Percentiles rank a stretch among this genome's conserved stretches.
These are phyloP conservation scores for Elsinoe arachidis DNA, from an alignment of 2,329 filamentous ascomycete species.

Conservation along the genomic window DNA sequence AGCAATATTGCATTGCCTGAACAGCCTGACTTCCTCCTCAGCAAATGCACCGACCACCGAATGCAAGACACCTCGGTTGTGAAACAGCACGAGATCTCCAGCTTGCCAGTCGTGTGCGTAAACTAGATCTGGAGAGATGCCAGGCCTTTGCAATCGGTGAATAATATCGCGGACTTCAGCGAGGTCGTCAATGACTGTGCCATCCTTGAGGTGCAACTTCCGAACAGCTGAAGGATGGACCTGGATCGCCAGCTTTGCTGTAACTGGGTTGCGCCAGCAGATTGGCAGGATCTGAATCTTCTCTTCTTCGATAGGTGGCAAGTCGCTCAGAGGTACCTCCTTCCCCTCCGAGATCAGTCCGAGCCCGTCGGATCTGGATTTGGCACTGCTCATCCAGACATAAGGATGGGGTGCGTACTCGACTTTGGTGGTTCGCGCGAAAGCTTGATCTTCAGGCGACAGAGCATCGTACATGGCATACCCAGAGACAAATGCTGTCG, in stretches of 20 bases:
- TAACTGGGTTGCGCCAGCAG: constrained; percentile 69
- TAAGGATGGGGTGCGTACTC: constrained; percentile 75
- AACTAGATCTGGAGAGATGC: constrained; percentile 58
- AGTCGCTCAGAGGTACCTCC: constrained; percentile 50
- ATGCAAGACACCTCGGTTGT: constrained; percentile 68
- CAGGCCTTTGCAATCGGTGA: constrained; percentile 63
- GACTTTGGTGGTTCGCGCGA: constrained; percentile 57
- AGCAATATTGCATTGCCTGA: constrained; percentile 74
- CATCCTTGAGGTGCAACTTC: constrained; percentile 58
- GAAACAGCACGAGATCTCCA: constrained; percentile 68
- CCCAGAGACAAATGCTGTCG: constrained; percentile 65
- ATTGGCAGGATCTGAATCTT: constrained; percentile 67
- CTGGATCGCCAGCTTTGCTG: constrained; percentile 60
- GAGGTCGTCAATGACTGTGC: constrained; percentile 61
- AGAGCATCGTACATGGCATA: constrained; percentile 63
- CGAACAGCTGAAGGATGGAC: constrained; percentile 65
- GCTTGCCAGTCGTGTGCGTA: constrained; percentile 71
- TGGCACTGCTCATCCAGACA: constrained; percentile 68
- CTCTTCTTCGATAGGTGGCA: constrained; percentile 56
- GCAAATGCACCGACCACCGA: constrained; percentile 67
- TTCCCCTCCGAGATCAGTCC: constrained; percentile 60
- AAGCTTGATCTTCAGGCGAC: constrained; percentile 56
- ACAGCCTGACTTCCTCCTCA: constrained; percentile 63
- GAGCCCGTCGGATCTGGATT: constrained; percentile 58
- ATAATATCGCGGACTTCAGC: constrained; percentile 58